These are phyloP conservation scores for Aspergillus sp. DNA, from an alignment of 2,329 filamentous ascomycete genomes.

Conservation along the genomic window DNA sequence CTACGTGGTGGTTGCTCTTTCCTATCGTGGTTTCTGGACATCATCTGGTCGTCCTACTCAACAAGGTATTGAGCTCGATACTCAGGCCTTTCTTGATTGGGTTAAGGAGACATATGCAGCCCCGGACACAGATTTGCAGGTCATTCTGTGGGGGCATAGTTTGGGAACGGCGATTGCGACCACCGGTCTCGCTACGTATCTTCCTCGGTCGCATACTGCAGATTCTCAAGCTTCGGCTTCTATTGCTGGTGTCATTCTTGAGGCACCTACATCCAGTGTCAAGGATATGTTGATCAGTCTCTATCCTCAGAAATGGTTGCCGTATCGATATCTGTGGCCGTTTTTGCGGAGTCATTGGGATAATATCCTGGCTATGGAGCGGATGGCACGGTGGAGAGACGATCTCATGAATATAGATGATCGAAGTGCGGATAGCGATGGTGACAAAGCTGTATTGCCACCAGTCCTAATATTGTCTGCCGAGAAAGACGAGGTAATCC, in stretches of 20 bases:
- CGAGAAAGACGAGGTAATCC: constrained; percentile 49
- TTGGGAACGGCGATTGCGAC: constrained; percentile 73
- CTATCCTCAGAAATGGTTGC: constrained; percentile 78
- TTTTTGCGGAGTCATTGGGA: constrained; percentile 68
- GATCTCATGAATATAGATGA: neutral
- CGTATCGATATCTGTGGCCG: constrained; percentile 72
- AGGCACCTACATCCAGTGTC: constrained; percentile 74
- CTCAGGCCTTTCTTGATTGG: constrained; percentile 66
- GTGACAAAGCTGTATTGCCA: constrained; percentile 6
- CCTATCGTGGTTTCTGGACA: constrained; percentile 75
- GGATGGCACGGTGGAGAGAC: constrained; percentile 36
- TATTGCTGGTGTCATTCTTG: constrained; percentile 62
- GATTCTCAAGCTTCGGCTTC: neutral
- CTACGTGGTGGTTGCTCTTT: constrained; percentile 52
- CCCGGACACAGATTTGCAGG: constrained; percentile 23
- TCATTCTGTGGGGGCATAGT: constrained; percentile 76
- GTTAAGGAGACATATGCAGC: constrained; percentile 48
- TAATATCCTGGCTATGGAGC: constrained; percentile 43
- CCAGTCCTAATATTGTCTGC: constrained; percentile 46
- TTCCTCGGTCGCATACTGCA: constrained; percentile 6
- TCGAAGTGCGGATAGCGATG: neutral
- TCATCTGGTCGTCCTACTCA: constrained; percentile 72
- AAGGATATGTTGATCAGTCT: constrained; percentile 69
- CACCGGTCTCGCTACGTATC: constrained; percentile 55
- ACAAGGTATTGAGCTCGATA: constrained; percentile 68